Conservation (phyloP, 75 land plant species). For the Sequoiadendron giganteum region DNA sequence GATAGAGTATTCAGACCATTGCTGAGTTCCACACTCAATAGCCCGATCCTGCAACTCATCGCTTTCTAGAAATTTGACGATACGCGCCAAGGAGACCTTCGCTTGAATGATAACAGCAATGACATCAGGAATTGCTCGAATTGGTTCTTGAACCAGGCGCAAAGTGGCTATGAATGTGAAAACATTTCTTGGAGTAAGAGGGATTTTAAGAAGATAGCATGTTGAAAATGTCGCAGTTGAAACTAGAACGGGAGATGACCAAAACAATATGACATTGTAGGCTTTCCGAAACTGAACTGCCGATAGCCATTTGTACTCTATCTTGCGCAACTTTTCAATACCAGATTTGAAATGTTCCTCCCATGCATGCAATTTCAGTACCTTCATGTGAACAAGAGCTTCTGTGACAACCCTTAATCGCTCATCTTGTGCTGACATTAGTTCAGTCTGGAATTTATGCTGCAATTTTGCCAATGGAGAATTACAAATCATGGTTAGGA, state of each 20-base stretch:
- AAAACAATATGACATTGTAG: slow-evolving; percentile 22
- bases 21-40: background rate
- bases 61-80: slow-evolving; percentile 18
- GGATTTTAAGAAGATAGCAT: slow-evolving; percentile 25
- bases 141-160: slow-evolving; percentile 45
- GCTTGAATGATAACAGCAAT: slow-evolving; percentile 36
- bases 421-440: slow-evolving; percentile 43
- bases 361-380: slow-evolving; percentile 53
- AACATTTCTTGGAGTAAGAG: slow-evolving; percentile 45
- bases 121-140: slow-evolving; percentile 35
- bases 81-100: slow-evolving; percentile 21
- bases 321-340: slow-evolving; percentile 27
- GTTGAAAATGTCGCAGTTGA: slow-evolving; percentile 33
- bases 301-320: slow-evolving; percentile 35
- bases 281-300: slow-evolving; percentile 21
- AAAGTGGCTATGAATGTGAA: slow-evolving; percentile 47
- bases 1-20: slow-evolving; percentile 18
- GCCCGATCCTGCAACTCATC: slow-evolving; percentile 6
- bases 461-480: slow-evolving; percentile 26
- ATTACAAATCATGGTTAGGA: slow-evolving; percentile 15
- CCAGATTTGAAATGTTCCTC: slow-evolving; percentile 29
- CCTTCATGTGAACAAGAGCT: slow-evolving; percentile 39
- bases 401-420: slow-evolving; percentile 39
- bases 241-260: slow-evolving; percentile 37
- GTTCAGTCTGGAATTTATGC: slow-evolving; percentile 28